Evolutionary conservation across 1,284 basidiomycete species (phyloP).

Genomic region (Chalciporus sp.): DNA sequence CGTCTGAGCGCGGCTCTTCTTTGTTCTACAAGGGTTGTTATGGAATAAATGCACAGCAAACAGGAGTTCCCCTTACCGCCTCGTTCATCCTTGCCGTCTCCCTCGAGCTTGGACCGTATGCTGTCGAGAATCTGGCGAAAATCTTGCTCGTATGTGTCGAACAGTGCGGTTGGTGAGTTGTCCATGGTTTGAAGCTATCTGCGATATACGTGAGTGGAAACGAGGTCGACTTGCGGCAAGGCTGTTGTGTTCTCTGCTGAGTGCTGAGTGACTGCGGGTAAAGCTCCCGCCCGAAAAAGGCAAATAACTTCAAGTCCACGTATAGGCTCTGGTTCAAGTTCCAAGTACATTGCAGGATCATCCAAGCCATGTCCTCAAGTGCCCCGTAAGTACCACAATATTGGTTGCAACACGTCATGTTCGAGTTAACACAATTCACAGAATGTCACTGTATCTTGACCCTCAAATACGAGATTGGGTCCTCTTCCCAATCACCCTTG

Average conservation of each 20-base stretch:
- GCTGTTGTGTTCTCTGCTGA: not conserved
- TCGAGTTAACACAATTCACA: conserved; percentile 35
- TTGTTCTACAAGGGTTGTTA: conserved; percentile 58
- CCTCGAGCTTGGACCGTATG: conserved; percentile 70
- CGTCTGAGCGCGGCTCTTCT: conserved; percentile 82
- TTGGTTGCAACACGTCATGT: conserved; percentile 3
- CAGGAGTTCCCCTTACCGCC: conserved; percentile 47
- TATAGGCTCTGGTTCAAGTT: not conserved
- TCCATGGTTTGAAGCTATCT: conserved; percentile 54
- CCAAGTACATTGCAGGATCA: conserved; percentile 1
- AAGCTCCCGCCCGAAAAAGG: conserved; percentile 31
- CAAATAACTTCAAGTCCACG: conserved; percentile 11
- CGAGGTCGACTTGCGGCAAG: not conserved
- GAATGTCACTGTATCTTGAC: conserved; percentile 84
- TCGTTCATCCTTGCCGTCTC: conserved; percentile 55
- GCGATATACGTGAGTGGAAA: not conserved
- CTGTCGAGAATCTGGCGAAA: conserved; percentile 73
- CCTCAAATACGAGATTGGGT: conserved; percentile 95
- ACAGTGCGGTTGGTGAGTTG: conserved; percentile 74
- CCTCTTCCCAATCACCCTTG: conserved; percentile 94
- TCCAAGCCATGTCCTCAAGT: conserved; percentile 40
- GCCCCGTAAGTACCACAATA: conserved; percentile 39
- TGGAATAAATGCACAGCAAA: not conserved
- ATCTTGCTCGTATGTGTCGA: conserved; percentile 83
- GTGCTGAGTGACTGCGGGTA: not conserved